Percentiles rank a stretch among this genome's conserved stretches.
Evolutionary conservation across 345 rosid genomes (phyloP).

Genomic region (Stellera chamaejasme): DNA sequence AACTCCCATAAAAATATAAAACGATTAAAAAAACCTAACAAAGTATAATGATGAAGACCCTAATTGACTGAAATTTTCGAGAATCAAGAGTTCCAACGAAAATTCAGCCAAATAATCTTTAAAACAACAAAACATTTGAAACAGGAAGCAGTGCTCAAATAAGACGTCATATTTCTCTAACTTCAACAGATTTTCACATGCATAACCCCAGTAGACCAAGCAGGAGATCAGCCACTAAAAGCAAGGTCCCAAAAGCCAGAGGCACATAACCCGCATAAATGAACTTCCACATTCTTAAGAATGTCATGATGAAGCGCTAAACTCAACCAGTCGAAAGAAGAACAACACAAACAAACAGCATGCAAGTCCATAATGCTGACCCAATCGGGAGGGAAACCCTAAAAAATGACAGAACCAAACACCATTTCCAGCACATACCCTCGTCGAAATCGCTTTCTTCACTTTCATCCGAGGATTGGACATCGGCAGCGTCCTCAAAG

Average conservation of each 20-base stretch:
- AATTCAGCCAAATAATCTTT: neutral
- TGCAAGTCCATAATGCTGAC: too few relatives aligned
- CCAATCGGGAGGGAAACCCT: neutral
- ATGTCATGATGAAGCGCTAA: too few relatives aligned
- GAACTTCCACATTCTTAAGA: too few relatives aligned
- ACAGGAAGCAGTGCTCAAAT: too few relatives aligned
- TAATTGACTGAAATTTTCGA: neutral
- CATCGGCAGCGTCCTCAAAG: slow-evolving; percentile 52
- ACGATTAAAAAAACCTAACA: too few relatives aligned
- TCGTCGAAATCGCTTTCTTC: slow-evolving; percentile 27
- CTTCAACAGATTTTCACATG: neutral
- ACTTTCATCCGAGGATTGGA: slow-evolving; percentile 31
- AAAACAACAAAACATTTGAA: neutral
- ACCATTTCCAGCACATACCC: slow-evolving; percentile 14
- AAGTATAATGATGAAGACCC: neutral
- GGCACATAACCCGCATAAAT: neutral
- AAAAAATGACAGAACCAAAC: neutral
- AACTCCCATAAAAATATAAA: too few relatives aligned
- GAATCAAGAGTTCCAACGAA: slow-evolving; percentile 1
- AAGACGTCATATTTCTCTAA: neutral
- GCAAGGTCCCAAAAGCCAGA: slow-evolving; percentile 12
- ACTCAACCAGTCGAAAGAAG: too few relatives aligned
- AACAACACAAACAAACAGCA: too few relatives aligned
- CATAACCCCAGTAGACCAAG: neutral
- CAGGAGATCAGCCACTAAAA: neutral